Conservation (phyloP, 2,329 filamentous ascomycete species). For the Hypocreales sp. region DNA sequence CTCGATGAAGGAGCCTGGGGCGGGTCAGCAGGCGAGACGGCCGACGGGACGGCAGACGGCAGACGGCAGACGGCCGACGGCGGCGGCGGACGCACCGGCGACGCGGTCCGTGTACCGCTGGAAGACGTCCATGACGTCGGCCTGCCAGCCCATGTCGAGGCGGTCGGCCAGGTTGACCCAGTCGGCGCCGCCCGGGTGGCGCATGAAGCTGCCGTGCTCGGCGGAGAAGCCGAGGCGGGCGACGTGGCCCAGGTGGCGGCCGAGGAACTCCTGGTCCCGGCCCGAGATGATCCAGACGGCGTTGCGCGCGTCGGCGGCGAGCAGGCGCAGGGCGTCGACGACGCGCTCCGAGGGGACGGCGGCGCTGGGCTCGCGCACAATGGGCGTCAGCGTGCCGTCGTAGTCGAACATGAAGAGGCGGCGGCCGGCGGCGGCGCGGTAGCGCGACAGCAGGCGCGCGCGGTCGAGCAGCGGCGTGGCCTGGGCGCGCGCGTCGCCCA, state of each 20-base stretch:
- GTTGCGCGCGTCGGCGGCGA: constrained; percentile 70
- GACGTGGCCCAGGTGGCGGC: constrained; percentile 87
- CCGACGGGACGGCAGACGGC: too few relatives aligned
- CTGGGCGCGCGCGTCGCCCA: constrained; percentile 59
- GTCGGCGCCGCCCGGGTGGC: constrained; percentile 55
- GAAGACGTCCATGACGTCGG: constrained; percentile 70
- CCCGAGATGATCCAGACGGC: constrained; percentile 98
- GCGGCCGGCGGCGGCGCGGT: constrained; percentile 58
- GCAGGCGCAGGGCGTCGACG: constrained; percentile 60
- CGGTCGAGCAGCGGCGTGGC: constrained; percentile 74
- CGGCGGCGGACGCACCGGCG: constrained; percentile 40
- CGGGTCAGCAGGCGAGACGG: too few relatives aligned
- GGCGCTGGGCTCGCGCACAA: constrained; percentile 79
- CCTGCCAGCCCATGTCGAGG: constrained; percentile 86
- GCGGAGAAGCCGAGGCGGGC: constrained; percentile 80
- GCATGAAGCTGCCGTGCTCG: constrained; percentile 93
- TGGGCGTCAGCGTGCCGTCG: constrained; percentile 89
- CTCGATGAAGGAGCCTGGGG: constrained; percentile 76
- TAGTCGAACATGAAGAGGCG: constrained; percentile 98
- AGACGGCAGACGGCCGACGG: too few relatives aligned
- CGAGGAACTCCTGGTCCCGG: constrained; percentile 80
- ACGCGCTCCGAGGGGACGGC: constrained; percentile 79
- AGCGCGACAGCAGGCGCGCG: constrained; percentile 54
- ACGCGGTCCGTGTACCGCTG: constrained; percentile 78
- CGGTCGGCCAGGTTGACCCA: constrained; percentile 86